Evolutionary conservation across 257 asterid species (phyloP), one percentile per base, ranked within the genome.

Genomic region (Gynochthodes officinalis): DNA sequence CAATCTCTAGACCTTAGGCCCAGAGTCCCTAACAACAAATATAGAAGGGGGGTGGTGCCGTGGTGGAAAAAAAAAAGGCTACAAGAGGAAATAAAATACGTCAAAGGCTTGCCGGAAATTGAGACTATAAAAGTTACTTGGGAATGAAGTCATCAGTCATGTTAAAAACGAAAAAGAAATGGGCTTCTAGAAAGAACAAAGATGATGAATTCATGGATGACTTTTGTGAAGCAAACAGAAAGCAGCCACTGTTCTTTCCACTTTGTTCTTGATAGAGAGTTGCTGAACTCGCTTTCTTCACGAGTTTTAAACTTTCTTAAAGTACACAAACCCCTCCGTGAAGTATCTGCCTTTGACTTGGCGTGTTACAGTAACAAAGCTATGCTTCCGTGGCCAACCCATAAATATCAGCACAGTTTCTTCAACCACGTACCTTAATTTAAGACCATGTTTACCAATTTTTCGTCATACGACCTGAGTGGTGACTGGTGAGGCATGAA

Each of bases 301-400:
- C n/a, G n/a, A n/a, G n/a, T n/a, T n/a, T n/a, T n/a, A n/a, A n/a
- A 12, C 14, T 53, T 53, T 53, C 60, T 50, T 50, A 50, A 50
- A 50, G 6, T 12, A 50, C 4, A 27, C 19, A 33, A 48, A n/a
- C 19, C 50, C 59, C 68, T 58, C 1, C 37, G 50, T 19, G 68
- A 67, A 57, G 73, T 46, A 15, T 35, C 78, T 25, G 25, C 66
- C 37, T 67, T 75, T 75, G 55, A 57, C 69, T 75, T 75, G 63
- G 39, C 69, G 78, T 75, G 74, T 67, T 23, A 23, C 63, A 15
- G 61, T 44, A 61, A 69, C 78, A 66, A 74, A 65, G 59, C 58
- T 37, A 63, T 63, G 32, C 68, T 19, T 63, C 33, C 62, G 3
- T n/a, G n/a, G n/a, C n/a, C n/a, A n/a, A n/a, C n/a, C n/a, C n/a